Base-by-base conservation (phyloP, 2,329 filamentous ascomycete genomes). In the Colletotrichum phormii region DNA sequence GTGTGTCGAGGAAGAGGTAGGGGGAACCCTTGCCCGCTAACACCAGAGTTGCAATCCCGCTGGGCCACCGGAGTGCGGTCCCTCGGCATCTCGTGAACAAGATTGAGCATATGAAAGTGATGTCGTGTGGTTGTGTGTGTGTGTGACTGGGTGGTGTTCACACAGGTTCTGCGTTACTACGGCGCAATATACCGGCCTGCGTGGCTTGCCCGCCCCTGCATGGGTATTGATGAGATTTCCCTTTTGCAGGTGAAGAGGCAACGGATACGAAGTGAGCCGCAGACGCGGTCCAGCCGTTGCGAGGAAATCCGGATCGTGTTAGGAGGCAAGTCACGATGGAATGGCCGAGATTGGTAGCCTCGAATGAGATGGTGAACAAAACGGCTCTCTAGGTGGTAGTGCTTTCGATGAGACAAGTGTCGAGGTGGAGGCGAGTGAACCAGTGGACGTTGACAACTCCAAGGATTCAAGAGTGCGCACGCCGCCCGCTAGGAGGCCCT, bases 51-150 rank as follows among this genome's bases (percentile, higher is more conserved):
- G 60, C 66, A 72, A 65, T 61, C 46, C 66, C 64, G 54, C 66
- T 72, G 65, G 59, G 31, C 62, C 42, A 57, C 57, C 51, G 24
- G 58, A 42, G 35, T n/a, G 53, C 53, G 59, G 64, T 75, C 33
- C 73, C 73, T 75, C 73, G 73, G 73, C 67, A 74, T 75, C 67
- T 75, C 59, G 51, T 66, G 60, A 46, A 64, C 26, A 69, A 46
- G n/a, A 59, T n/a, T 18, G 46, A 72, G 73, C 73, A 75, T 67
- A 75, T 75, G 73, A 74, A 62, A 75, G 65, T 71, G 61, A 64
- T 54, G 51, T 64, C 51, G 51, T 59, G 46, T 46, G 60, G 22
- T 29, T 29, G 26, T 29, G 26, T 29, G 26, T 33, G 60, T 18
- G n/a, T 53, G 29, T 18, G 61, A 5, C 4, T 63, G 42, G 31